phyloP scores from a whole-genome alignment of 1,284 basidiomycete genomes.

The Leucocoprinus gongylophorus region DNA sequence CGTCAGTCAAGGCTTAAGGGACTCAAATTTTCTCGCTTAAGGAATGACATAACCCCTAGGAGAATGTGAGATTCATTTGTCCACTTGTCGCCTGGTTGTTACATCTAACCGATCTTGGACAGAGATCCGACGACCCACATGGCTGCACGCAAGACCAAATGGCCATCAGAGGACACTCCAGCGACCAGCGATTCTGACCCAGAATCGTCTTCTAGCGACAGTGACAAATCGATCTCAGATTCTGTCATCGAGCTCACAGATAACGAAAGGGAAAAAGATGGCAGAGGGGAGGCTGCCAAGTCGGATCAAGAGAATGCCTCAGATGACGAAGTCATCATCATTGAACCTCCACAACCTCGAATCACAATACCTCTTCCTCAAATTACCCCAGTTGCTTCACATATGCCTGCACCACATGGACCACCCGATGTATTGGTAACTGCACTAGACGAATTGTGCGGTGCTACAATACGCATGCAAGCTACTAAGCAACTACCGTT shows the following conservation, averaged over 20 bases:
- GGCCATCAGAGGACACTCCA: not conserved
- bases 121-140: not conserved
- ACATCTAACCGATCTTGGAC: not conserved
- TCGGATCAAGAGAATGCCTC: slow-evolving; percentile 1
- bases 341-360: slow-evolving; percentile 18
- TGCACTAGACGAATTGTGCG: slow-evolving; percentile 4
- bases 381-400: slow-evolving; percentile 7
- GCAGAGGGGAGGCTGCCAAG: slow-evolving; percentile 1
- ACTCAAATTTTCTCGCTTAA: not conserved
- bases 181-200: not conserved
- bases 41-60: not conserved
- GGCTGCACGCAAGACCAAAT: slow-evolving; percentile 6
- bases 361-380: slow-evolving; percentile 18
- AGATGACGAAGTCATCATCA: slow-evolving; percentile 20
- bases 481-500: slow-evolving; percentile 41
- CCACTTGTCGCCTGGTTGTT: not conserved
- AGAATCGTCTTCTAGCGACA: slow-evolving; percentile 12
- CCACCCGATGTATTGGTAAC: slow-evolving; percentile 6
- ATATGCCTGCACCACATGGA: not conserved
- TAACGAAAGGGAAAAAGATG: slow-evolving; percentile 12
- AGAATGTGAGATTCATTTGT: not conserved
- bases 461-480: slow-evolving; percentile 24
- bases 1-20: not conserved
- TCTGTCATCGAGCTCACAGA: slow-evolving; percentile 13
- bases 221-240: slow-evolving; percentile 12